Conservation (phyloP, 1,284 basidiomycete species). For the Cryptococcus maquisensis region DNA sequence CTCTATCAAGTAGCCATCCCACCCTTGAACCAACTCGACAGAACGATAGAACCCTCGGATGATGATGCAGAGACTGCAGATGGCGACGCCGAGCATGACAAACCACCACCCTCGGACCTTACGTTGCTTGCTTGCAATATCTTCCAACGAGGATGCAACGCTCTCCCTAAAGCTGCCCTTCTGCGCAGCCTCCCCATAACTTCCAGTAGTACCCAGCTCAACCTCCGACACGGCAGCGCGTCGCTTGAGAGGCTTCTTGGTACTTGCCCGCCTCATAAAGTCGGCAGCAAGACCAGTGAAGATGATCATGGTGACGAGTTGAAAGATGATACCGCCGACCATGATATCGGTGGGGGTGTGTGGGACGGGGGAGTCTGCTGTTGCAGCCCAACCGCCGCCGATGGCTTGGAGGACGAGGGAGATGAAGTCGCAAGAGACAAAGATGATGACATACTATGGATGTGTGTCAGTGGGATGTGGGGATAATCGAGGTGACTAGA, state of each 20-base stretch:
- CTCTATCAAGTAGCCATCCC: slow-evolving; percentile 7
- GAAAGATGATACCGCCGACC: slow-evolving; percentile 48
- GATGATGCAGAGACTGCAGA: slow-evolving; percentile 9
- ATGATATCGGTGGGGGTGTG: slow-evolving; percentile 35
- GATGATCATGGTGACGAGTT: slow-evolving; percentile 39
- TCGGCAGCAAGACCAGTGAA: slow-evolving; percentile 35
- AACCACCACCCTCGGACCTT: slow-evolving; percentile 6
- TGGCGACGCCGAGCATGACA: slow-evolving; percentile 3
- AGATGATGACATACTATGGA: slow-evolving; percentile 39
- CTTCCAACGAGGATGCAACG: not conserved
- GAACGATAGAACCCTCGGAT: slow-evolving; percentile 13
- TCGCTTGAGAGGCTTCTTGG: slow-evolving; percentile 15
- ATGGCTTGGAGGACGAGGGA: slow-evolving; percentile 48
- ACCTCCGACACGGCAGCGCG: not conserved
- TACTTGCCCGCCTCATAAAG: slow-evolving; percentile 27
- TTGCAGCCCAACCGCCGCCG: slow-evolving; percentile 46
- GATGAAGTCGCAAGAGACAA: slow-evolving; percentile 45
- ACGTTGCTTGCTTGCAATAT: not conserved
- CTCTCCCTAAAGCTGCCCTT: not conserved
- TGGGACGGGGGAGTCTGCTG: slow-evolving; percentile 10
- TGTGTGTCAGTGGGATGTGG: not conserved
- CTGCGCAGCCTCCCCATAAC: not conserved
- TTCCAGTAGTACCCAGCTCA: not conserved
- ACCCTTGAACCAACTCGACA: slow-evolving; percentile 10
- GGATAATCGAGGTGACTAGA: not conserved